These are phyloP conservation scores for Dendrothele bispora DNA, from an alignment of 768 basidiomycete genomes.

Conservation along the genomic window DNA sequence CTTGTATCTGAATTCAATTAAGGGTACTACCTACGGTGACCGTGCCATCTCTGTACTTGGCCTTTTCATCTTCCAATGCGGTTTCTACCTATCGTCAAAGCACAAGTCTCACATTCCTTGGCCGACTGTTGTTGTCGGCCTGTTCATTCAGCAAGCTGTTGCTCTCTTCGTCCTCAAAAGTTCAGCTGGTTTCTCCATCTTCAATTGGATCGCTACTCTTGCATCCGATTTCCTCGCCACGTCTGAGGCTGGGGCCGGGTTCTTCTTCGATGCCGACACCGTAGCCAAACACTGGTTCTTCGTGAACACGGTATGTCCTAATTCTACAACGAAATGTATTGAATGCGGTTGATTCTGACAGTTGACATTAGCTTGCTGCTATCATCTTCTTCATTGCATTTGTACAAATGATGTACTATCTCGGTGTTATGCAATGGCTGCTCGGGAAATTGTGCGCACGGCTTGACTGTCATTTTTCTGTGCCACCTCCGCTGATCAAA, in stretches of 20 bases:
- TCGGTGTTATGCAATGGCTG: slow-evolving; percentile 94
- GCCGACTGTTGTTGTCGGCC: slow-evolving; percentile 86
- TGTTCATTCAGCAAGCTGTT: slow-evolving; percentile 82
- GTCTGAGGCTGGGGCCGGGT: slow-evolving; percentile 67
- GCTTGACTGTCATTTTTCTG: background rate
- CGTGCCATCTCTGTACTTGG: slow-evolving; percentile 82
- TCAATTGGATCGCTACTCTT: slow-evolving; percentile 79
- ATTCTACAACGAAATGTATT: too few species aligned
- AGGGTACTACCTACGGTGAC: slow-evolving; percentile 71
- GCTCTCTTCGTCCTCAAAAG: slow-evolving; percentile 90
- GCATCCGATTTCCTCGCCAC: slow-evolving; percentile 79
- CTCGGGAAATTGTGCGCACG: slow-evolving; percentile 73
- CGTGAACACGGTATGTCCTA: slow-evolving; percentile 62
- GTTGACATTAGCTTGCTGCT: slow-evolving; percentile 50
- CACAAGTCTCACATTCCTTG: slow-evolving; percentile 69
- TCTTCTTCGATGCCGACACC: slow-evolving; percentile 78
- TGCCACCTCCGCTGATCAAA: background rate
- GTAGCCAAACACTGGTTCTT: slow-evolving; percentile 81
- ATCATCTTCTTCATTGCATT: slow-evolving; percentile 96
- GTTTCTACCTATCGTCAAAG: slow-evolving; percentile 69
- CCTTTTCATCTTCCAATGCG: slow-evolving; percentile 73
- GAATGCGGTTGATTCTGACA: slow-evolving; percentile 6
- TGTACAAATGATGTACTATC: slow-evolving; percentile 87
- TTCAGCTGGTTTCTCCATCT: slow-evolving; percentile 77
- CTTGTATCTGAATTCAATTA: background rate